These are phyloP conservation scores for Saccharomycopsis sp. DNA, from an alignment of 805 yeast genomes.

Conservation along the genomic window DNA sequence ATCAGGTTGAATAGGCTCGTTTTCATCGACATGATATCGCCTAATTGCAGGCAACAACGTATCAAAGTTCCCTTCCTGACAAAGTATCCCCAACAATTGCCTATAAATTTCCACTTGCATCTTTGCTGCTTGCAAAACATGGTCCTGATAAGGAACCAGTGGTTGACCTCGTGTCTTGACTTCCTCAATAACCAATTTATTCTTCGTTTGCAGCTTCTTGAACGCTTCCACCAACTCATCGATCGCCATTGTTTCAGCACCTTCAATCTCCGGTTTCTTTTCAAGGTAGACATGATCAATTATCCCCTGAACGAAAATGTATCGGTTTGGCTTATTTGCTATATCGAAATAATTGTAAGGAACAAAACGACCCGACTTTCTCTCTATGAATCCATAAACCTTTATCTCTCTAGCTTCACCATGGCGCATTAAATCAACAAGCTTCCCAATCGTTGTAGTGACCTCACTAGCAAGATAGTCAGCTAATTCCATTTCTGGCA, in stretches of 20 bases:
- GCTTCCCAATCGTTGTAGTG: background rate
- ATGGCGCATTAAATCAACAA: constrained; percentile 16
- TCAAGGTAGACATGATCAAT: constrained; percentile 37
- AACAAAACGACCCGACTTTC: constrained; percentile 15
- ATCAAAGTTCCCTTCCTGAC: constrained; percentile 25
- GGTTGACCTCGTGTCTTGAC: constrained; percentile 51
- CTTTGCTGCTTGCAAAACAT: constrained; percentile 43
- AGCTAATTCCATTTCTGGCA: constrained; percentile 1
- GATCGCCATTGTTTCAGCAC: too few relatives aligned
- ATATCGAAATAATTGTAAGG: background rate
- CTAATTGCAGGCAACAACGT: constrained; percentile 40
- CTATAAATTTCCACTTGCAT: constrained; percentile 59
- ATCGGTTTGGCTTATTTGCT: constrained; percentile 8
- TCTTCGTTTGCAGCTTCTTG: too few relatives aligned
- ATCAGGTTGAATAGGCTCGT: constrained; percentile 39
- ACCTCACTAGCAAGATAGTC: background rate
- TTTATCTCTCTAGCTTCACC: constrained; percentile 59
- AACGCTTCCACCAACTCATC: too few relatives aligned
- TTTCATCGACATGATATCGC: constrained; percentile 42
- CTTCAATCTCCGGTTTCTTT: too few relatives aligned
- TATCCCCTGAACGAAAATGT: constrained; percentile 54
- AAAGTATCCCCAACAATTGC: constrained; percentile 37
- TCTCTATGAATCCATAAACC: constrained; percentile 45
- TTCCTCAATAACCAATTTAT: background rate
- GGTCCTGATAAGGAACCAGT: constrained; percentile 40